Evolutionary conservation across 306 rosid genomes (phyloP), one percentile per base, ranked within the genome.

Genomic region (Quercus variabilis): DNA sequence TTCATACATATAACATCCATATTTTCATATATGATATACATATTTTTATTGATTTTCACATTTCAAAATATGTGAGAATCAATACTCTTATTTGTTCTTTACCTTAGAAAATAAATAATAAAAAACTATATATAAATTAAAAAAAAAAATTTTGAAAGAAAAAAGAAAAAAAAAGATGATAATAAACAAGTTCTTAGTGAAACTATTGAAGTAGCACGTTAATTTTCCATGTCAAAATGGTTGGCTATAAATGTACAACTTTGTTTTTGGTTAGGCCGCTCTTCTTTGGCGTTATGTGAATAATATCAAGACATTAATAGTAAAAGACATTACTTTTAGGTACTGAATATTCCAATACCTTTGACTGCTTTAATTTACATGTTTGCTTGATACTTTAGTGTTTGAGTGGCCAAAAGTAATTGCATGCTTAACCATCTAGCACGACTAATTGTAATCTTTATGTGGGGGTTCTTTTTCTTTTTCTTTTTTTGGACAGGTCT

Each of bases 281-380:
- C 69, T 41, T 49, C 18, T 71, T 43, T 71, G 33, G 26, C 25
- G 74, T 30, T 69, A 71, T 49, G 57, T 67, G 69, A 68, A 65
- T 77, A 31, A 74, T 54, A n/a, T 78, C 56, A 58, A 85, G 58
- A n/a, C 77, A 64, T 23, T 80, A 35, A 17, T 41, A 58, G 15
- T 73, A 57, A 14, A 73, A 69, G 77, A 65, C 83, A 83, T 65
- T 57, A 78, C 6, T 75, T 26, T 7, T 38, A 51, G 75, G 7
- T 51, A 68, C 74, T 67, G 73, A 54, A 69, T 77, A n/a, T 74
- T 67, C 62, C 60, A 69, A 58, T 46, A 52, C 85, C 83, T 80
- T 87, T 87, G 90, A 85, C 93, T 80, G 83, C 91, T 82, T 59
- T 41, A 17, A 10, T 85, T 85, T 79, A 46, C 26, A 35, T 71